Conservation (phyloP, 768 basidiomycete species). For the Xerocomellus chrysenteron region DNA sequence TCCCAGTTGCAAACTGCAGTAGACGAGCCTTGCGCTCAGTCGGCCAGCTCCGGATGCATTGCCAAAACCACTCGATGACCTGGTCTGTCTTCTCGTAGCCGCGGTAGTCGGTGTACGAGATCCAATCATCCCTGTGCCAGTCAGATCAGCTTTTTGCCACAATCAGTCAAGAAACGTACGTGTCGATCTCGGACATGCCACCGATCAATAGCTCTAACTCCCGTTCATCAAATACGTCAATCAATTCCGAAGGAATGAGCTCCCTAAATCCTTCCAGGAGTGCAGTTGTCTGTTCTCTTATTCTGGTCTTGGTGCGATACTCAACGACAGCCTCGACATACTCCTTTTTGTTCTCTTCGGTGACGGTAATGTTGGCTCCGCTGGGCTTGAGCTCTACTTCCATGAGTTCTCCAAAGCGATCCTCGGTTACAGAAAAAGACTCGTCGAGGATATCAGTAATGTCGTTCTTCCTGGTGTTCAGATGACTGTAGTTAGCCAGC, state of each 20-base stretch:
- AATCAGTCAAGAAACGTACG: conserved; percentile 42
- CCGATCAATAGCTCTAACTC: conserved; percentile 89
- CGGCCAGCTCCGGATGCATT: conserved; percentile 87
- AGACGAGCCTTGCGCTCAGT: conserved; percentile 84
- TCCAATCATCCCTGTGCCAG: conserved; percentile 75
- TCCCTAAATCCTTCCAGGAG: conserved; percentile 87
- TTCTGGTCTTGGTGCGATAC: conserved; percentile 79
- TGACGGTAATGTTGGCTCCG: conserved; percentile 61
- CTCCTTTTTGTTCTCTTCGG: conserved; percentile 74
- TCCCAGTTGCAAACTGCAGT: conserved; percentile 86
- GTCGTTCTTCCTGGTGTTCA: conserved; percentile 58
- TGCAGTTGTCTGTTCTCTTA: conserved; percentile 80
- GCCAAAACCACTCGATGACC: conserved; percentile 96
- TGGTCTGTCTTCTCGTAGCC: conserved; percentile 84
- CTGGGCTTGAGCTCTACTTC: conserved; percentile 64
- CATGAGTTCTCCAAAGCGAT: conserved; percentile 71
- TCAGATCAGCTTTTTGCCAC: neutral
- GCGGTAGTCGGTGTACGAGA: conserved; percentile 90
- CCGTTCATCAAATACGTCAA: conserved; percentile 89
- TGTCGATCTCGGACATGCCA: conserved; percentile 91
- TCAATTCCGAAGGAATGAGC: conserved; percentile 77
- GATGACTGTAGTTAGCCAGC: neutral
- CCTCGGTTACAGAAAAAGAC: conserved; percentile 68
- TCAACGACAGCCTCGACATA: conserved; percentile 77
- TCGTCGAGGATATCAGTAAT: conserved; percentile 76